phyloP scores from a whole-genome alignment of 2,329 filamentous ascomycete species.

The Colletotrichum acutatum region DNA sequence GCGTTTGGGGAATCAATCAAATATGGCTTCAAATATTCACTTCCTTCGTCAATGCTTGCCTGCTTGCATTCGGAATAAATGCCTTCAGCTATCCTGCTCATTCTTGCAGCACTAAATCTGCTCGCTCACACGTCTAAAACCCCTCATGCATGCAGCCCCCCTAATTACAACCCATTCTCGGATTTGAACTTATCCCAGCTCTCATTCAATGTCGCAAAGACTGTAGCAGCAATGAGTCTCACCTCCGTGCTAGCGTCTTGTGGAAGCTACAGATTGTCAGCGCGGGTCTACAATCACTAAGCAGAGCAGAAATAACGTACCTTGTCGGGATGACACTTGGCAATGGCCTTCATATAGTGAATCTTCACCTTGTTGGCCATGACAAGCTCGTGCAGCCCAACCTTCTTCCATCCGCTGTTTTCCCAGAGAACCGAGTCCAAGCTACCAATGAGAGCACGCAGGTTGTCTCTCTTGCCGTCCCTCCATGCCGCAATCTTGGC shows the following conservation, averaged over 20 bases:
- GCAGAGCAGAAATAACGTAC: constrained; percentile 62
- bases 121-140: neutral
- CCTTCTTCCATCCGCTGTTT: constrained; percentile 94
- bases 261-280: constrained; percentile 59
- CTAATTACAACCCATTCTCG: constrained; percentile 69
- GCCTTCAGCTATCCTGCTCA: neutral
- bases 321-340: constrained; percentile 98
- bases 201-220: constrained; percentile 77
- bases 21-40: constrained; percentile 27
- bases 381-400: constrained; percentile 92
- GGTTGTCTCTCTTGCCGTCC: constrained; percentile 90
- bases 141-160: neutral
- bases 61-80: neutral
- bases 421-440: constrained; percentile 92
- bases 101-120: neutral
- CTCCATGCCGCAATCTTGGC: constrained; percentile 84
- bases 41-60: neutral
- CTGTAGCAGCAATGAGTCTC: constrained; percentile 71
- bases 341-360: constrained; percentile 98
- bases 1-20: constrained; percentile 38
- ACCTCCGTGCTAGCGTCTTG: constrained; percentile 74
- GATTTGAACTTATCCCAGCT: constrained; percentile 80
- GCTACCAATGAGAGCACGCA: constrained; percentile 87
- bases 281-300: neutral
- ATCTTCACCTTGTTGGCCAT: constrained; percentile 97